Conservation (phyloP, 2,329 filamentous ascomycete species). For the Monilinia fructicola region DNA sequence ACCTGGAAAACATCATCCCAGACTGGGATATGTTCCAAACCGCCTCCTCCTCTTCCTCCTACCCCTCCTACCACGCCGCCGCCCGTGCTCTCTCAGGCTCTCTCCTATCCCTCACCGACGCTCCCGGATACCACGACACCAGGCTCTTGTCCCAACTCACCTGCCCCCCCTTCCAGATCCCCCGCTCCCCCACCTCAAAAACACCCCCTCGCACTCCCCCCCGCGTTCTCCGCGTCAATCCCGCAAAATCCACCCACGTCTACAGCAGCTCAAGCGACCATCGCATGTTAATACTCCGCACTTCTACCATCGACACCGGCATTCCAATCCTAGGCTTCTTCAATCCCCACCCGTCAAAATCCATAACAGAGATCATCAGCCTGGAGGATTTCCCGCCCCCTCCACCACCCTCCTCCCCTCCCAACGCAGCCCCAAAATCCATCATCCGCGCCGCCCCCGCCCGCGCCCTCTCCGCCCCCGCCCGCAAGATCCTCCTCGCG, state of each 20-base stretch:
- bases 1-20: constrained; percentile 24
- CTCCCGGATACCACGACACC: constrained; percentile 21
- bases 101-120: constrained; percentile 28
- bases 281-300: constrained; percentile 21
- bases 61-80: constrained; percentile 25
- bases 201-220: neutral
- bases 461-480: neutral
- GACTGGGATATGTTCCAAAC: constrained; percentile 30
- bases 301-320: constrained; percentile 20
- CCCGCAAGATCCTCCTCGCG: neutral
- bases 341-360: neutral
- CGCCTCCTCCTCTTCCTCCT: neutral
- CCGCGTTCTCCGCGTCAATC: constrained; percentile 17
- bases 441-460: neutral
- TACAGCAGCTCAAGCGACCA: constrained; percentile 22
- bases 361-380: neutral
- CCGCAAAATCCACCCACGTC: constrained; percentile 23
- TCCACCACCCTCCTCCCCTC: neutral
- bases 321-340: constrained; percentile 23
- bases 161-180: neutral
- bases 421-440: neutral
- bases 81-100: constrained; percentile 26
- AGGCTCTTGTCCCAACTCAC: constrained; percentile 8
- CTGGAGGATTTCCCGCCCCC: neutral
- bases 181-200: neutral